phyloP scores from a whole-genome alignment of 164 flowering plant species.

The Sedum album region DNA sequence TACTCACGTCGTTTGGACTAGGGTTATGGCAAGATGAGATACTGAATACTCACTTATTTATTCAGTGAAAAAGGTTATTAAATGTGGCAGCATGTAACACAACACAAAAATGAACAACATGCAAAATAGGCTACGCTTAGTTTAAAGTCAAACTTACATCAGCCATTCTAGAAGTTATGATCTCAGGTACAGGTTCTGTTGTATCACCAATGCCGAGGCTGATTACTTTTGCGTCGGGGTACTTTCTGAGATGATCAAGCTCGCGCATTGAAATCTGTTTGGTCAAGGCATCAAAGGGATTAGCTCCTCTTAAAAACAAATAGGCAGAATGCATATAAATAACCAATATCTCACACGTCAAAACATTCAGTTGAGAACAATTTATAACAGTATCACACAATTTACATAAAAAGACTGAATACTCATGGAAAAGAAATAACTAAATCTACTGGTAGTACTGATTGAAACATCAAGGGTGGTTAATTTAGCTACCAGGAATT shows the following conservation, averaged over 20 bases:
- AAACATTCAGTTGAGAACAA: neutral
- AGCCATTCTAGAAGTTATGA: conserved; percentile 19
- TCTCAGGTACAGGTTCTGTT: conserved; percentile 24
- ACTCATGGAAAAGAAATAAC: neutral
- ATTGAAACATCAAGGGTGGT: neutral
- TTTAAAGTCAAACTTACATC: conserved; percentile 12
- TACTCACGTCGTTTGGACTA: no score
- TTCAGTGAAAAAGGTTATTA: neutral
- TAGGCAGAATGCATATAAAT: neutral
- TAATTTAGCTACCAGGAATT: neutral
- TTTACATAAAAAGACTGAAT: no score
- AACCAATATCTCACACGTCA: neutral
- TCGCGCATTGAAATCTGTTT: conserved; percentile 20
- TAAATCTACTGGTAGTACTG: neutral
- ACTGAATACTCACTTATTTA: neutral
- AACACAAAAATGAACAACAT: neutral
- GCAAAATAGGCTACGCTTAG: neutral
- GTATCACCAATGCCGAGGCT: conserved; percentile 32
- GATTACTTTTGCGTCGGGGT: conserved; percentile 24
- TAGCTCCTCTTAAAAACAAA: neutral
- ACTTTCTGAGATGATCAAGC: conserved; percentile 18
- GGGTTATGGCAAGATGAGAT: no score
- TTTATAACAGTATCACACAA: no score
- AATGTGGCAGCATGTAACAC: neutral
- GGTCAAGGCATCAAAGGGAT: neutral